These are phyloP conservation scores for Solanum ossicruentum DNA, from an alignment of 257 asterid species.

Conservation along the genomic window DNA sequence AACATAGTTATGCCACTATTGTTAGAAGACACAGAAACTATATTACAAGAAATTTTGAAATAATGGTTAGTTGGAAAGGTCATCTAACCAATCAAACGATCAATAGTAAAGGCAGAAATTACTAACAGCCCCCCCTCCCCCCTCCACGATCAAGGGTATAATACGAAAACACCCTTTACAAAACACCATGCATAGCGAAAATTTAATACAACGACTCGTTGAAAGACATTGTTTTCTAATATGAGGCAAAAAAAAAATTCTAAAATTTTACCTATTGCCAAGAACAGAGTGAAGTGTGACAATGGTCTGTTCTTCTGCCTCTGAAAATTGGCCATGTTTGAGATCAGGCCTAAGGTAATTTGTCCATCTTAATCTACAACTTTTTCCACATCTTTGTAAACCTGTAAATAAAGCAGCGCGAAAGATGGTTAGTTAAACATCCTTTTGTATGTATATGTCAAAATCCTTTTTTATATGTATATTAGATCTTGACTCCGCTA, in stretches of 20 bases:
- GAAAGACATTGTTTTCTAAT: neutral
- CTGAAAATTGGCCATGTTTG: constrained; percentile 91
- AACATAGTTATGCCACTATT: neutral
- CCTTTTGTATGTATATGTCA: neutral
- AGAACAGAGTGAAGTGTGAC: constrained; percentile 90
- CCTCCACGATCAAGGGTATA: neutral
- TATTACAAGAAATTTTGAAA: neutral
- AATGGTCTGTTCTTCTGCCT: constrained; percentile 75
- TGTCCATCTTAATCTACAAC: constrained; percentile 90
- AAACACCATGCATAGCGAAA: neutral
- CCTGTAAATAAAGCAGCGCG: constrained; percentile 21
- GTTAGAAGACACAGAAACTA: neutral
- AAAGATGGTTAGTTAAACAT: neutral
- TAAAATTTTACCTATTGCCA: constrained; percentile 52
- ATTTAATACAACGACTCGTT: neutral
- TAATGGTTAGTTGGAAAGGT: neutral
- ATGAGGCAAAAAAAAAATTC: neutral
- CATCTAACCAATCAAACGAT: neutral
- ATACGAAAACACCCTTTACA: rapidly evolving
- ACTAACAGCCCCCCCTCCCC: no score
- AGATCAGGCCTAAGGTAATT: constrained; percentile 96
- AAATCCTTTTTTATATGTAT: neutral
- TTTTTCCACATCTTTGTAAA: constrained; percentile 85
- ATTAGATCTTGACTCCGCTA: neutral
- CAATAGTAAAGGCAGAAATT: no score